Base-by-base conservation (phyloP, 768 basidiomycete genomes). In the Leccinum disarticulatum region DNA sequence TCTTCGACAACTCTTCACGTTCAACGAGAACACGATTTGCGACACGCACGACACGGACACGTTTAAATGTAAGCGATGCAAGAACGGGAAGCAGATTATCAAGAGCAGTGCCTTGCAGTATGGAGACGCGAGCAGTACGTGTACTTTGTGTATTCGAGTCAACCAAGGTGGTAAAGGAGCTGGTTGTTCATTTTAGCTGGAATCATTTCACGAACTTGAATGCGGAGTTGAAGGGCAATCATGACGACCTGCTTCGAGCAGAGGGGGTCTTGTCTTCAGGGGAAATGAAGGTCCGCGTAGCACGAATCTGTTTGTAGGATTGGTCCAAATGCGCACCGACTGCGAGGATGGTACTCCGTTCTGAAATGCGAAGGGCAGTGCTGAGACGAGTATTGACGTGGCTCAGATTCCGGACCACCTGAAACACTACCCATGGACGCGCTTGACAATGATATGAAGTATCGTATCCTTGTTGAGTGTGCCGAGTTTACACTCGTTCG, bases 111-210 rank as follows among this genome's bases (percentile, higher is more conserved):
- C 93, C 0, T 72, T 98, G 67, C 72, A 98, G 15, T 98, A 98
- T 64, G 97, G 97, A 15, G 97, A 99, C 73, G 94, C 92, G 3
- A 95, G 93, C 90, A 91, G 93, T 95, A 82, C 61, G 95, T 87
- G 6, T 54, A 38, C 0, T 6, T 48, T 22, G 22, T 22, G 47
- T 49, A 13, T 53, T 49, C 30, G 22, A 54, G 35, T 52, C 61
- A 66, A 47, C 48, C 50, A n/a, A 25, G 22, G 49, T 15, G 7
- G 3, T 25, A 19, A 30, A 15, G 2, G 36, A 38, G 38, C 57
- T 68, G 30, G 66, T 3, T 25, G 17, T 48, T 2, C 1, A 27
- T 46, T 52, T 28, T 69, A 97, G 95, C 28, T 98, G 97, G 97
- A 98, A 99, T 73, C 97, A 99, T 70, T 95, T 93, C 71, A 91